phyloP scores from a whole-genome alignment of 2,329 filamentous ascomycete genomes.

The Hyphodiscus sp. region DNA sequence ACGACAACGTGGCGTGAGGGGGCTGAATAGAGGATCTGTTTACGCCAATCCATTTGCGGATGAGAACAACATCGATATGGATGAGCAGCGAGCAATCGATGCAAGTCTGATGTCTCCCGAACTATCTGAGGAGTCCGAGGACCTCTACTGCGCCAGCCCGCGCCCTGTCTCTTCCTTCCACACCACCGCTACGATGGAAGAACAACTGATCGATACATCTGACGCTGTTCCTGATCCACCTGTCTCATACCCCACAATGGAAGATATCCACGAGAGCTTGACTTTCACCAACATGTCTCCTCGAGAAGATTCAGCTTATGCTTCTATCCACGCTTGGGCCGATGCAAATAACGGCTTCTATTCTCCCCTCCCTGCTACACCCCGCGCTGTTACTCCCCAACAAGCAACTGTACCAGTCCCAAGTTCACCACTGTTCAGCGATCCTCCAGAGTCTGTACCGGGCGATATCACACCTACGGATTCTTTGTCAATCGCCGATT shows the following conservation, averaged over 20 bases:
- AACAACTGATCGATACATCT: conserved; percentile 25
- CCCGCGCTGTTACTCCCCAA: conserved; percentile 29
- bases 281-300: conserved; percentile 48
- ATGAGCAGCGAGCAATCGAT: conserved; percentile 38
- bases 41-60: conserved; percentile 53
- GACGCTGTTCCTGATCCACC: conserved; percentile 22
- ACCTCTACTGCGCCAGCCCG: conserved; percentile 28
- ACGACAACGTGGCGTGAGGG: conserved; percentile 42
- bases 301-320: conserved; percentile 43
- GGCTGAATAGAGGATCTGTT: conserved; percentile 37
- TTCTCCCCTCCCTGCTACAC: conserved; percentile 49
- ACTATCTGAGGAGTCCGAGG: conserved; percentile 37
- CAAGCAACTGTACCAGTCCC: conserved; percentile 9
- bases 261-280: conserved; percentile 24
- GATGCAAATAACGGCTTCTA: conserved; percentile 44
- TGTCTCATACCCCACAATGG: conserved; percentile 21
- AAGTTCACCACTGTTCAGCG: conserved; percentile 20
- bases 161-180: conserved; percentile 11
- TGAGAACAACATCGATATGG: conserved; percentile 29
- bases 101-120: conserved; percentile 20
- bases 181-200: not conserved
- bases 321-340: conserved; percentile 60
- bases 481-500: conserved; percentile 48
- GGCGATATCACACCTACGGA: conserved; percentile 53
- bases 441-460: conserved; percentile 20